These are phyloP conservation scores for Gynandropsis gynandra DNA, from an alignment of 345 rosid genomes.

Conservation along the genomic window DNA sequence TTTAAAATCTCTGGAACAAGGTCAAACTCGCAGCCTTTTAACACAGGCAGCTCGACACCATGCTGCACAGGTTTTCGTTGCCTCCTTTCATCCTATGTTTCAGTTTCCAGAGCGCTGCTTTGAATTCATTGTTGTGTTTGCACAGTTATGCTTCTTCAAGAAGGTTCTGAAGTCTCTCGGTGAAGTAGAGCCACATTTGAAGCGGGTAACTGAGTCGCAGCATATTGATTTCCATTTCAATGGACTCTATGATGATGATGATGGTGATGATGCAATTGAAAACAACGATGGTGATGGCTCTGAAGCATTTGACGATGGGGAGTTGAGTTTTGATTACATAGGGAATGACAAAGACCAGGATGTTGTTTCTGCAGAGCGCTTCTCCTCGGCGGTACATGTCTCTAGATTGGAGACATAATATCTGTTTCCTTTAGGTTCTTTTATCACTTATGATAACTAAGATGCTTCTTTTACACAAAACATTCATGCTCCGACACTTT, in stretches of 20 bases:
- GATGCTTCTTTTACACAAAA: no score
- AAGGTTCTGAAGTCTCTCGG: constrained; percentile 81
- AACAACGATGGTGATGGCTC: constrained; percentile 38
- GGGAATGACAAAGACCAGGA: constrained; percentile 43
- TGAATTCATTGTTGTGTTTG: constrained; percentile 16
- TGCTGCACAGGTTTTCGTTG: constrained; percentile 83
- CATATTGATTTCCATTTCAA: constrained; percentile 86
- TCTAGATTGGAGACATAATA: no score
- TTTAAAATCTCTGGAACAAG: constrained; percentile 84
- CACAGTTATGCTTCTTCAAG: constrained; percentile 75
- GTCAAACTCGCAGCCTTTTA: constrained; percentile 90
- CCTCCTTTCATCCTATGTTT: constrained; percentile 8
- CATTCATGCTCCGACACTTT: no score
- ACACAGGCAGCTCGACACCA: constrained; percentile 98
- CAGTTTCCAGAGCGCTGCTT: constrained; percentile 9
- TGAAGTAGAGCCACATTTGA: constrained; percentile 71
- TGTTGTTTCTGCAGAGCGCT: constrained; percentile 33
- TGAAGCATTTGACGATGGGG: constrained; percentile 57
- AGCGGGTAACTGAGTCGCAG: constrained; percentile 51
- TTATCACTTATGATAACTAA: no score
- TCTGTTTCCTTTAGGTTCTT: no score
- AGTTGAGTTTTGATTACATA: constrained; percentile 72
- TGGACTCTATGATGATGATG: constrained; percentile 67
- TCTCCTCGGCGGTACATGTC: constrained; percentile 48
- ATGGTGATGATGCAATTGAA: constrained; percentile 39